Base-by-base conservation (phyloP, 2,329 filamentous ascomycete species). In the Paradendryphiella salina region DNA sequence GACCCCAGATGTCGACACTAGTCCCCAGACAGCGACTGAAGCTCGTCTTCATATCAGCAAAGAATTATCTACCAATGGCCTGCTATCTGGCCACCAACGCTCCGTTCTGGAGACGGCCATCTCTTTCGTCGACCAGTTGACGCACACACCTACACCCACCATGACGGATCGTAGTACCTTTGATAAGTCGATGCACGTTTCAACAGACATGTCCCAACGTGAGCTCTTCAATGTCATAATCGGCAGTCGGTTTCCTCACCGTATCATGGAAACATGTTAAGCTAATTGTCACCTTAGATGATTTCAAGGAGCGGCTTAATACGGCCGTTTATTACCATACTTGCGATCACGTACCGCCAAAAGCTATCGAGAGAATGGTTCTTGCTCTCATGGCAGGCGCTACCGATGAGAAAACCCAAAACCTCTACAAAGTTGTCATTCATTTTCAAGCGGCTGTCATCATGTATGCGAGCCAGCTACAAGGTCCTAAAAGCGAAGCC, bases 101-200 rank as follows among this genome's bases (percentile, higher is more conserved):
- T 61, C 45, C n/a, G 62, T 66, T n/a, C 59, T 70, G 15, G 63
- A 70, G 40, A 65, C 58, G 0, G 67, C 66, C 4, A 62, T 69
- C 9, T 59, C 64, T 0, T 68, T 70, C 31, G 64, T 69, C 15
- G 67, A 69, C 38, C 63, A 69, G 14, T 33, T 70, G 8, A 65
- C 65, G 0, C 60, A 63, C 20, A 59, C 59, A 6, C 61, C 63
- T 13, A 57, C 55, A 1, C 59, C 64, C 5, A 47, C 51, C 4
- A 57, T 57, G 41, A 60, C 50, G 14, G 65, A 70, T 17, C 57
- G 60, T 14, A 63, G 61, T 40, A 62, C 60, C 4, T 67, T 65
- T 40, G 54, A 64, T 21, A 61, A 59, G 47, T 61, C 58, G 6
- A 59, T 61, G 56, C 57, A 64, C 18, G 52, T 60, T 7, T 52